These are phyloP conservation scores for Fraxinus latifolia DNA, from an alignment of 305 asterid species.

Conservation along the genomic window DNA sequence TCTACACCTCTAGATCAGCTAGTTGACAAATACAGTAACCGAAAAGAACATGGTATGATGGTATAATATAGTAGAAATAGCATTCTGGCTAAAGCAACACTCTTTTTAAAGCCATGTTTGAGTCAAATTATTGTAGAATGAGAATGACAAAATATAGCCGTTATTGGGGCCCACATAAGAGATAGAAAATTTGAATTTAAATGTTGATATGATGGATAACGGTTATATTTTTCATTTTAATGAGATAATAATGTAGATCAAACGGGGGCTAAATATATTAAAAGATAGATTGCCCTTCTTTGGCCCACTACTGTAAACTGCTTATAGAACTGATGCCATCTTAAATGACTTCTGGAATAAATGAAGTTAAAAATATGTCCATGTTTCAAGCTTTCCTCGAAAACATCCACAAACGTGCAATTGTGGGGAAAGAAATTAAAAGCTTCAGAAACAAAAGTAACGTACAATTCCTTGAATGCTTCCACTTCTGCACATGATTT, in stretches of 20 bases:
- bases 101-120: background rate
- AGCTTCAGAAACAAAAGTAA: constrained; percentile 26
- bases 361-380: background rate
- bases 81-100: constrained; percentile 15
- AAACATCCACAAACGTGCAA: background rate
- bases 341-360: constrained; percentile 12
- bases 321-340: constrained; percentile 6
- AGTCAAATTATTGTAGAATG: too few relatives aligned
- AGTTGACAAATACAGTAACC: background rate
- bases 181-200: too few relatives aligned
- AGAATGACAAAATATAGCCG: too few relatives aligned
- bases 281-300: background rate
- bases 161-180: too few relatives aligned
- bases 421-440: background rate
- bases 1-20: background rate
- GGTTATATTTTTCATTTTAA: too few relatives aligned
- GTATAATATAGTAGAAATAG: background rate
- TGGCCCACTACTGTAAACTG: background rate
- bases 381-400: constrained; percentile 5
- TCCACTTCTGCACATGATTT: constrained; percentile 59
- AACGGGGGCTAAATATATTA: background rate
- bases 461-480: constrained; percentile 74
- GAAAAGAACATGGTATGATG: background rate
- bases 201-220: too few relatives aligned
- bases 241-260: background rate